Base-by-base conservation (phyloP, 2,329 filamentous ascomycete genomes). In the Verticillium albo-atrum region DNA sequence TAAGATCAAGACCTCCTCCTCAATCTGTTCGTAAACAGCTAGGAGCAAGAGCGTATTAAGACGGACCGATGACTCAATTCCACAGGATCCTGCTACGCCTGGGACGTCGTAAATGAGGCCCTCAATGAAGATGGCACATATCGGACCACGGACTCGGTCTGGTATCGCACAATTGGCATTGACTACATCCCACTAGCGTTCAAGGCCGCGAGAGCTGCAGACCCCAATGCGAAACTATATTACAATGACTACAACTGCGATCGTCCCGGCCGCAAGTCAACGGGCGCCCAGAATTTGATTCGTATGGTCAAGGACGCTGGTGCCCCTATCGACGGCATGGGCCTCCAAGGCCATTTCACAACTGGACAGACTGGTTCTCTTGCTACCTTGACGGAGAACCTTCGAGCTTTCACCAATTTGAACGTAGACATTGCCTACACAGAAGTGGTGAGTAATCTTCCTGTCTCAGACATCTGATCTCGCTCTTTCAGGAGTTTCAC, bases 161-260 rank as follows among this genome's bases (percentile, higher is more conserved):
- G 89, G 76, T 88, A 78, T 66, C 79, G 83, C 27, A 83, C 91
- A 2, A 80, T 91, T 4, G 88, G 89, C 52, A 87, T 90, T 74
- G 82, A 83, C 70, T 91, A 88, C 68, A 84, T 92, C 57, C 77
- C 78, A 25, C 88, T 89, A 66, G 89, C 89, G 35, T 92, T 91
- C 75, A 79, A 83, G 57, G 84, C 89, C 12, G 89, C 89, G 23
- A 82, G 83, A 56, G 78, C 79, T 9, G 88, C 86, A 15, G 89
- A 91, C 70, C 87, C 89, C 2, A 67, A 73, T 59, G 87, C 86
- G 3, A 88, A 88, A 74, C 79, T 92, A 42, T 92, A 90, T 77
- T 89, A 91, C 75, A 92, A 92, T 73, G 89, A 92, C 71, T 85
- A 81, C 74, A 89, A 89, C 75, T 81, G 89, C 57, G 88, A 89